Percentiles rank a stretch among this genome's conserved stretches.
phyloP scores from a whole-genome alignment of 768 basidiomycete genomes.

The Astraeus odoratus region DNA sequence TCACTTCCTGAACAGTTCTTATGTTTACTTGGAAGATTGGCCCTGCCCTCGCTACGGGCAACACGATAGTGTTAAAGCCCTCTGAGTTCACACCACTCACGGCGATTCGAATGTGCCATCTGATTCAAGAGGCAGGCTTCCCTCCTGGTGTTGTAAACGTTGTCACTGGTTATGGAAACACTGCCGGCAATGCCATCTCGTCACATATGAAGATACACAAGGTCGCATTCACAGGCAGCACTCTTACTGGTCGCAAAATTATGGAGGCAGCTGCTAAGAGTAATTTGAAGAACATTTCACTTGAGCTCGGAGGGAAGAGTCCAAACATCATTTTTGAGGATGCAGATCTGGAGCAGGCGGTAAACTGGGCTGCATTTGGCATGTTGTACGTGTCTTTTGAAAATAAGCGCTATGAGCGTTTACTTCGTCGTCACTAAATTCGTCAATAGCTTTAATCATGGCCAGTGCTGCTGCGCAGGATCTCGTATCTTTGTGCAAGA shows the following conservation, averaged over 20 bases:
- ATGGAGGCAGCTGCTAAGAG: conserved; percentile 73
- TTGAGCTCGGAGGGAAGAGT: conserved; percentile 52
- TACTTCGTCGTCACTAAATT: no score
- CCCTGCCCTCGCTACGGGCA: conserved; percentile 75
- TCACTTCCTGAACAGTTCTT: conserved; percentile 28
- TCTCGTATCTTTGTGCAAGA: conserved; percentile 80
- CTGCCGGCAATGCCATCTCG: conserved; percentile 65
- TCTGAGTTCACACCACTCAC: conserved; percentile 74
- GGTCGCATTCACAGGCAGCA: conserved; percentile 84
- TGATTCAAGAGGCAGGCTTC: conserved; percentile 66
- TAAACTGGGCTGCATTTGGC: conserved; percentile 65
- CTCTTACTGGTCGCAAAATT: conserved; percentile 70
- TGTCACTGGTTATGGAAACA: conserved; percentile 63
- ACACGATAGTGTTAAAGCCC: conserved; percentile 73
- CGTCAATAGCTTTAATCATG: conserved; percentile 57
- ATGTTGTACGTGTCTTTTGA: no score
- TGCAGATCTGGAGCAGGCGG: conserved; percentile 46
- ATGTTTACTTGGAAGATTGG: conserved; percentile 73
- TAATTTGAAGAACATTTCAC: conserved; percentile 71
- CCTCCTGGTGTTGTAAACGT: conserved; percentile 79
- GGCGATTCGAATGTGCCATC: conserved; percentile 42
- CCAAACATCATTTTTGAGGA: conserved; percentile 44
- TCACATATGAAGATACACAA: conserved; percentile 61
- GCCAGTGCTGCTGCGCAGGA: conserved; percentile 76
- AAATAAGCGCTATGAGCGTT: no score